Conservation (phyloP, 2,329 filamentous ascomycete species). For the Stachybotrys elegans region DNA sequence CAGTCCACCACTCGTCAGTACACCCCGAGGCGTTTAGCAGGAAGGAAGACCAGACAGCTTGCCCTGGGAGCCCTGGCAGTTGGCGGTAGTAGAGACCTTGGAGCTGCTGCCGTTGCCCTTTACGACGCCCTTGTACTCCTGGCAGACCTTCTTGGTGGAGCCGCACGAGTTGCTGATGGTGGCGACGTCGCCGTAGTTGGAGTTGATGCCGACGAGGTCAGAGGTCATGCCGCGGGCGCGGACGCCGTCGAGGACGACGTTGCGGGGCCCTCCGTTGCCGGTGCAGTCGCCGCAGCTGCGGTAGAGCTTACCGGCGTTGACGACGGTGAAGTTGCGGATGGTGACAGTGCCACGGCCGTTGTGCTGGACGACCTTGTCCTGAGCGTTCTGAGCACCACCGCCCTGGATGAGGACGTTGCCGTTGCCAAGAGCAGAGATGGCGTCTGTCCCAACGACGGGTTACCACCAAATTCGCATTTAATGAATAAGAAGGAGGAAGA, state of each 20-base stretch:
- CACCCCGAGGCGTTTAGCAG: no score
- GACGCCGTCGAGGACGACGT: not conserved
- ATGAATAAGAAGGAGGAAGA: no score
- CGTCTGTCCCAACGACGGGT: no score
- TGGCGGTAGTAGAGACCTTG: constrained; percentile 2
- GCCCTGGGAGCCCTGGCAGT: constrained; percentile 3
- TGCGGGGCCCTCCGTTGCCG: not conserved
- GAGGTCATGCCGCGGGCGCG: not conserved
- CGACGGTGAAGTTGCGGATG: constrained; percentile 25
- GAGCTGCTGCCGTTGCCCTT: constrained; percentile 1
- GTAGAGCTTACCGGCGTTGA: constrained; percentile 25
- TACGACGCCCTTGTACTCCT: constrained; percentile 3
- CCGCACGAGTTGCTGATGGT: constrained; percentile 12
- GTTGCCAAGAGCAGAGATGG: not conserved
- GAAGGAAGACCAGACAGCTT: constrained; percentile 2
- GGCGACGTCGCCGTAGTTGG: constrained; percentile 1
- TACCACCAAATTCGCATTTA: no score
- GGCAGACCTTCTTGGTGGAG: not conserved
- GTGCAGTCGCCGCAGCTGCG: constrained; percentile 2
- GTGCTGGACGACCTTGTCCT: constrained; percentile 28
- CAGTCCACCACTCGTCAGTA: no score
- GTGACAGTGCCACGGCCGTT: constrained; percentile 26
- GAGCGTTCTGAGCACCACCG: constrained; percentile 25
- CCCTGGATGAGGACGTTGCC: constrained; percentile 16
- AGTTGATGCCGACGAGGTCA: constrained; percentile 1